These are phyloP conservation scores for Stachybotrys chlorohalonatus DNA, from an alignment of 2,329 filamentous ascomycete genomes.

Conservation along the genomic window DNA sequence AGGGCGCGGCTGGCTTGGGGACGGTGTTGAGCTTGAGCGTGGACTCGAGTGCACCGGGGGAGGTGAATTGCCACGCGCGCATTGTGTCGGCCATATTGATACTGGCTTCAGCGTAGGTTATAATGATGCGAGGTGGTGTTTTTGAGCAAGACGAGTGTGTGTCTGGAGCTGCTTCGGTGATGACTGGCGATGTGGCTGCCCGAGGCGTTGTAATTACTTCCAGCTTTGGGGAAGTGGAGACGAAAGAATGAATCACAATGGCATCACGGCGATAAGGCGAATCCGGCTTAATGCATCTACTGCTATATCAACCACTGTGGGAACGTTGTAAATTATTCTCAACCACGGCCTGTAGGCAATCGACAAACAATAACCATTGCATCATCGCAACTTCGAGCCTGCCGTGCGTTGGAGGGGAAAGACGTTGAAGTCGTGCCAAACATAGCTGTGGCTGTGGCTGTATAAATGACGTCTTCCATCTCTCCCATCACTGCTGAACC, in stretches of 20 bases:
- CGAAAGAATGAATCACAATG: neutral
- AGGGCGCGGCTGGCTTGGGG: constrained; percentile 9
- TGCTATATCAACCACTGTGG: too few relatives aligned
- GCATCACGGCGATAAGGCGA: neutral
- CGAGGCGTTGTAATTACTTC: neutral
- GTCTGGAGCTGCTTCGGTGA: neutral
- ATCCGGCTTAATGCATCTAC: too few relatives aligned
- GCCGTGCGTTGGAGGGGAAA: too few relatives aligned
- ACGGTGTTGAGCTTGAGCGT: constrained; percentile 11
- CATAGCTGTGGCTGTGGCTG: too few relatives aligned
- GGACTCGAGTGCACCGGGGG: constrained; percentile 14
- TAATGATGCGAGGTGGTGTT: neutral
- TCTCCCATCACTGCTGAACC: neutral
- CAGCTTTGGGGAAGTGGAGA: neutral
- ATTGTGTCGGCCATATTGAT: constrained; percentile 11
- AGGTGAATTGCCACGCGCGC: constrained; percentile 17
- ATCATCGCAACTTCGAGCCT: too few relatives aligned
- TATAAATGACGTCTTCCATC: too few relatives aligned
- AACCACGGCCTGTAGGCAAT: too few relatives aligned
- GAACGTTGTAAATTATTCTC: too few relatives aligned
- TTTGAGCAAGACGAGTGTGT: neutral
- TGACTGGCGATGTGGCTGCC: neutral
- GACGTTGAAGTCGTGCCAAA: too few relatives aligned
- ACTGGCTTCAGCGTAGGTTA: neutral
- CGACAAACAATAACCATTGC: too few relatives aligned